phyloP scores from a whole-genome alignment of 306 rosid genomes.

The Phaseolus lunatus region DNA sequence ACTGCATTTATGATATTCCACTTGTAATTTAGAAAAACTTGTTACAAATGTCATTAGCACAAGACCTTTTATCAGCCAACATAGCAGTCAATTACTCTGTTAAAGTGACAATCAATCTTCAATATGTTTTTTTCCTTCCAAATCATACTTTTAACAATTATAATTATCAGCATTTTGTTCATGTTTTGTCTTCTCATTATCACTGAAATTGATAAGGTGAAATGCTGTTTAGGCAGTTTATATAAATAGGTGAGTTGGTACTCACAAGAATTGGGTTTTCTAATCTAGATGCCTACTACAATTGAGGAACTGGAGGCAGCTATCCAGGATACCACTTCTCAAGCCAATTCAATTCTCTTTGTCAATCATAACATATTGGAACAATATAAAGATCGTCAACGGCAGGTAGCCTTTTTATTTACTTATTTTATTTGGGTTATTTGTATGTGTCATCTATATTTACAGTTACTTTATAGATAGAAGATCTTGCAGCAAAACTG shows the following conservation, averaged over 20 bases:
- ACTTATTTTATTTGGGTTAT: constrained; percentile 1
- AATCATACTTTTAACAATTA: too few relatives aligned
- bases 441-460: constrained; percentile 18
- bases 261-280: constrained; percentile 28
- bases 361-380: constrained; percentile 79
- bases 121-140: too few relatives aligned
- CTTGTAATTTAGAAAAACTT: too few relatives aligned
- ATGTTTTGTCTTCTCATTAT: not conserved
- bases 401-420: constrained; percentile 55
- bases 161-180: not conserved
- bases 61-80: too few relatives aligned
- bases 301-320: constrained; percentile 91
- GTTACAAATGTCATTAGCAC: too few relatives aligned
- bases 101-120: too few relatives aligned
- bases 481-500: constrained; percentile 63
- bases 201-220: not conserved
- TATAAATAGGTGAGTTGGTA: constrained; percentile 6
- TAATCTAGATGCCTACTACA: constrained; percentile 88
- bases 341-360: constrained; percentile 84
- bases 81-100: too few relatives aligned
- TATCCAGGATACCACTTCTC: constrained; percentile 76
- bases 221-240: not conserved
- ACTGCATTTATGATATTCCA: too few relatives aligned
- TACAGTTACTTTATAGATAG: constrained; percentile 62
- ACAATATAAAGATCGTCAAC: constrained; percentile 78